Evolutionary conservation across 1,284 basidiomycete genomes (phyloP).

Genomic region (Pyrrhoderma lamaoense): DNA sequence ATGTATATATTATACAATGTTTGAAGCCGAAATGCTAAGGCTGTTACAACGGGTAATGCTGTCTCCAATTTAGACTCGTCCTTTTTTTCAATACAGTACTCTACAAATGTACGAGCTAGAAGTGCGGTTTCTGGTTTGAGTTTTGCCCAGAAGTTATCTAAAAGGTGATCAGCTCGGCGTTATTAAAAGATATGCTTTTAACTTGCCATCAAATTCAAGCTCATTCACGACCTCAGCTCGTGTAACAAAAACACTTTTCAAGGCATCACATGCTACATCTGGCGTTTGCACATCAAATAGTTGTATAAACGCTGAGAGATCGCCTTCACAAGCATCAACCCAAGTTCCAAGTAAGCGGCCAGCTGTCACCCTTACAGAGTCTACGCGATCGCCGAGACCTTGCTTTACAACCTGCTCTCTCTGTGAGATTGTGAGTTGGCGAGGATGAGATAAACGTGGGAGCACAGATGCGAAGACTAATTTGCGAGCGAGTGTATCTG

Average conservation of each 20-base stretch:
- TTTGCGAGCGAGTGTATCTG: constrained; percentile 77
- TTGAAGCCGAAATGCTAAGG: constrained; percentile 83
- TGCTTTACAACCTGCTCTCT: constrained; percentile 73
- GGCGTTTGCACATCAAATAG: constrained; percentile 51
- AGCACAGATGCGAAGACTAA: constrained; percentile 72
- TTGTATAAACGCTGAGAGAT: constrained; percentile 47
- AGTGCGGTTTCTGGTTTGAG: constrained; percentile 81
- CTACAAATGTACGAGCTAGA: constrained; percentile 78
- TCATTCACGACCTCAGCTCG: constrained; percentile 53
- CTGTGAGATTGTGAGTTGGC: constrained; percentile 66
- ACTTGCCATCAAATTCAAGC: constrained; percentile 64
- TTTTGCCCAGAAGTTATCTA: constrained; percentile 71
- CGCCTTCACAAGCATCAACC: constrained; percentile 44
- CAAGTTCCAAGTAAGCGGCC: constrained; percentile 70
- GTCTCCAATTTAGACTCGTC: constrained; percentile 67
- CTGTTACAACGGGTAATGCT: constrained; percentile 83
- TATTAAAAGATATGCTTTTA: not conserved
- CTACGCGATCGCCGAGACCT: constrained; percentile 86
- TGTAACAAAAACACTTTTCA: constrained; percentile 57
- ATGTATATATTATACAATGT: constrained; percentile 69
- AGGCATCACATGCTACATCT: constrained; percentile 58
- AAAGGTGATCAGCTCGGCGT: not conserved
- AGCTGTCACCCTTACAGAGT: constrained; percentile 71
- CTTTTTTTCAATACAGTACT: constrained; percentile 64
- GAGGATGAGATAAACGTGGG: constrained; percentile 51